Conservation (phyloP, 1,284 basidiomycete genomes). For the Trametes versicolor region DNA sequence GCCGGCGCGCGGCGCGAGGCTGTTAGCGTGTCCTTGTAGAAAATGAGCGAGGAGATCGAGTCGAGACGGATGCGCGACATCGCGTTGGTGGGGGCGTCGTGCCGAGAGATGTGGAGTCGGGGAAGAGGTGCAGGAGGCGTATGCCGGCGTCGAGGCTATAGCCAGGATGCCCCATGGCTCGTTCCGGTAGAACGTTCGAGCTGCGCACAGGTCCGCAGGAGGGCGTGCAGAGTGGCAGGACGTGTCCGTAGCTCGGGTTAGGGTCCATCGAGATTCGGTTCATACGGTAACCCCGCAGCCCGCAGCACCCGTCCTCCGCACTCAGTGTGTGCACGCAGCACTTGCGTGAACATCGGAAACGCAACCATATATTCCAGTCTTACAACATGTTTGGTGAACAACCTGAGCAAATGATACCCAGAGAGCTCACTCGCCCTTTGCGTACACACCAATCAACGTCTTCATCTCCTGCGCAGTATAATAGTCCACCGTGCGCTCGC, state of each 20-base stretch:
- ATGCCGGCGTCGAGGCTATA: not conserved
- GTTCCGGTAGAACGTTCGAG: too few species aligned
- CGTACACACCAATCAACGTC: conserved; percentile 11
- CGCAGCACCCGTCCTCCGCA: too few species aligned
- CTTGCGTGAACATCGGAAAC: too few species aligned
- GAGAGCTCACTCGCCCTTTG: conserved; percentile 13
- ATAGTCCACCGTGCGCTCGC: conserved; percentile 25
- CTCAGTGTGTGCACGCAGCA: not conserved
- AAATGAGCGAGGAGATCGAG: conserved; percentile 79
- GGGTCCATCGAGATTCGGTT: conserved; percentile 9
- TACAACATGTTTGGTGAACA: too few species aligned
- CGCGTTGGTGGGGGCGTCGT: not conserved
- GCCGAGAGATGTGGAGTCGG: not conserved
- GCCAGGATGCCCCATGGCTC: too few species aligned
- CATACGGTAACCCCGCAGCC: not conserved
- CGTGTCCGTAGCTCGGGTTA: conserved; percentile 20
- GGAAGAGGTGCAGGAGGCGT: not conserved
- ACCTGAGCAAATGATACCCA: not conserved
- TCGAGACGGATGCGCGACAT: conserved; percentile 79
- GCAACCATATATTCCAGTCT: too few species aligned
- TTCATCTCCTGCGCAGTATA: conserved; percentile 31
- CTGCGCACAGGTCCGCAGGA: too few species aligned
- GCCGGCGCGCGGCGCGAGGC: conserved; percentile 70
- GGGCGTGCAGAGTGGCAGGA: not conserved
- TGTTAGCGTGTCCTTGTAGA: conserved; percentile 79